Evolutionary conservation across 2,329 filamentous ascomycete species (phyloP).

Genomic region (Metarhizium humberi): DNA sequence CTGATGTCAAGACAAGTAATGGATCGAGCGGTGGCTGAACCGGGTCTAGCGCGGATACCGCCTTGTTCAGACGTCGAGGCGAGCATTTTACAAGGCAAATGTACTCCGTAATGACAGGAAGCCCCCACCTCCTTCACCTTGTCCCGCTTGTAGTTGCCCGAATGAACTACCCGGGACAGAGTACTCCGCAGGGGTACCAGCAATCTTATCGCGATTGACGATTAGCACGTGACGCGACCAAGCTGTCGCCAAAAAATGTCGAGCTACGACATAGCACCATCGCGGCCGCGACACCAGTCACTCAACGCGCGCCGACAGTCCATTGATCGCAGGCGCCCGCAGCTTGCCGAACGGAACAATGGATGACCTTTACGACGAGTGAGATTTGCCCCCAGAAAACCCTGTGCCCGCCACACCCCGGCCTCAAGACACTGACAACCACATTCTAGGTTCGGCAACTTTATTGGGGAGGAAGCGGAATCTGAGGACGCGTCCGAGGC

Average conservation of each 20-base stretch:
- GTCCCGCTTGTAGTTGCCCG: no score
- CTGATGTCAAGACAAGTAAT: not conserved
- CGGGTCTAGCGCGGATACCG: not conserved
- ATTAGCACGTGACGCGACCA: constrained; percentile 9
- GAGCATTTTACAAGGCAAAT: no score
- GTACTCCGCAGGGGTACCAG: no score
- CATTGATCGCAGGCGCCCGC: constrained; percentile 9
- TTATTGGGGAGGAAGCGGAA: constrained; percentile 82
- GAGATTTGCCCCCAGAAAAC: constrained; percentile 15
- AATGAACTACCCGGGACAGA: no score
- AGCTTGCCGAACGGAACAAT: constrained; percentile 36
- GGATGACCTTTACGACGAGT: constrained; percentile 98
- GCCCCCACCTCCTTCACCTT: no score
- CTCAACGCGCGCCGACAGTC: constrained; percentile 11
- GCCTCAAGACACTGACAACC: not conserved
- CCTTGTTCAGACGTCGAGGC: not conserved
- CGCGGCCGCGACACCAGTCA: not conserved
- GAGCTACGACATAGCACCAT: not conserved
- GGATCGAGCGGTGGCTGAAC: not conserved
- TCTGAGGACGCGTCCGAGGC: constrained; percentile 81
- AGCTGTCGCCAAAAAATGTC: constrained; percentile 11
- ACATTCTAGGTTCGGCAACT: constrained; percentile 77
- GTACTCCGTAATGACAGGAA: no score
- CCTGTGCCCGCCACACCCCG: not conserved
- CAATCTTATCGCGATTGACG: not conserved